These are phyloP conservation scores for Suillus subluteus DNA, from an alignment of 768 basidiomycete genomes.

Conservation along the genomic window DNA sequence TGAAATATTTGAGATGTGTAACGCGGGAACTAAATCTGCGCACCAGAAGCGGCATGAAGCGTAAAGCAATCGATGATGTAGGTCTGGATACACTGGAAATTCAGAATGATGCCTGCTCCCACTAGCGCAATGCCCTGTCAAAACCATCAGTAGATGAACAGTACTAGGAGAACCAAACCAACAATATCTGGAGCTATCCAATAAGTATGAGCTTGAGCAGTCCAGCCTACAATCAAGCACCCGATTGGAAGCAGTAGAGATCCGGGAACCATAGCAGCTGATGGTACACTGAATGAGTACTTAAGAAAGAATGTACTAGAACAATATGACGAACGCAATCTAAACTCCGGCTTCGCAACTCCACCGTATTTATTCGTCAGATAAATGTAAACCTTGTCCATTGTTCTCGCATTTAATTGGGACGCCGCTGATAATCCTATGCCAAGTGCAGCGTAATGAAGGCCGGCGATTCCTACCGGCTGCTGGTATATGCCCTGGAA, in stretches of 20 bases:
- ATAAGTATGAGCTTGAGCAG: conserved; percentile 54
- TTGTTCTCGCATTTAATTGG: conserved; percentile 53
- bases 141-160: neutral
- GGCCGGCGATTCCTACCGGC: conserved; percentile 22
- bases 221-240: conserved; percentile 73
- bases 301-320: neutral
- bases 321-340: conserved; percentile 43
- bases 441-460: conserved; percentile 66
- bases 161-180: conserved; percentile 20
- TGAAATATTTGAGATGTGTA: neutral
- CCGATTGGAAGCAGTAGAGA: conserved; percentile 67
- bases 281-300: conserved; percentile 14
- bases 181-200: conserved; percentile 79
- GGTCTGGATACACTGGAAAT: conserved; percentile 64
- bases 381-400: conserved; percentile 60
- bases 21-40: neutral
- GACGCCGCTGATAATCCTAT: conserved; percentile 58
- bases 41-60: conserved; percentile 61
- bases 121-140: conserved; percentile 58
- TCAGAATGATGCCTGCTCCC: conserved; percentile 60
- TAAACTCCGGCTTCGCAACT: conserved; percentile 57
- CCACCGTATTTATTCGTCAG: conserved; percentile 55
- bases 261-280: conserved; percentile 64
- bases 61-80: conserved; percentile 74
- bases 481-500: conserved; percentile 59